Evolutionary conservation across 257 asterid species (phyloP).

Genomic region (Przewalskia tangutica): DNA sequence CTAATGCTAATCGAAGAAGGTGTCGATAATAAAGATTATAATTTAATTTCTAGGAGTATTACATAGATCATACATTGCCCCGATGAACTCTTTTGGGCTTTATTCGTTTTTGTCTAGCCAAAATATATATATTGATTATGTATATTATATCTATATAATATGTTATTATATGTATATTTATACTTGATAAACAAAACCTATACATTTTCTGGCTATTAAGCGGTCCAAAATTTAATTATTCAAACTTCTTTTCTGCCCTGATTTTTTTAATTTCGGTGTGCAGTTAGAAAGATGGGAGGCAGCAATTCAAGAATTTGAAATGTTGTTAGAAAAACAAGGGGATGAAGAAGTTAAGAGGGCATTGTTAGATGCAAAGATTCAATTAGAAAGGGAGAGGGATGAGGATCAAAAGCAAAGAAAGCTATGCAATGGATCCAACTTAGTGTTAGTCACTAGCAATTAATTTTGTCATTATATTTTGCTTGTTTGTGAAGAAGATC

Average conservation of each 20-base stretch:
- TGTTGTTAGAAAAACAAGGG: conserved; percentile 34
- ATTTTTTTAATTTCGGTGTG: neutral
- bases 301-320: conserved; percentile 47
- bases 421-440: neutral
- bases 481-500: neutral
- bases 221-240: too few relatives aligned
- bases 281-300: conserved; percentile 65
- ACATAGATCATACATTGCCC: neutral
- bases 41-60: neutral
- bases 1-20: neutral
- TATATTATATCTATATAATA: too few relatives aligned
- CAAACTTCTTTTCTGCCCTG: too few relatives aligned
- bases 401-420: conserved; percentile 4
- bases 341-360: conserved; percentile 32
- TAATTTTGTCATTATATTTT: neutral
- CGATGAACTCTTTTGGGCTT: too few relatives aligned
- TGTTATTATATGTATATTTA: too few relatives aligned
- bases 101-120: too few relatives aligned
- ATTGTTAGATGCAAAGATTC: conserved; percentile 25
- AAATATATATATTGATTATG: too few relatives aligned
- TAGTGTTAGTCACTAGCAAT: neutral
- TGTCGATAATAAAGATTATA: neutral
- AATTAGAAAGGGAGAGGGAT: conserved; percentile 20
- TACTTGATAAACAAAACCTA: too few relatives aligned
- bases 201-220: too few relatives aligned